Base-by-base conservation (phyloP, 768 basidiomycete species). In the Phaeotremella skinneri region DNA sequence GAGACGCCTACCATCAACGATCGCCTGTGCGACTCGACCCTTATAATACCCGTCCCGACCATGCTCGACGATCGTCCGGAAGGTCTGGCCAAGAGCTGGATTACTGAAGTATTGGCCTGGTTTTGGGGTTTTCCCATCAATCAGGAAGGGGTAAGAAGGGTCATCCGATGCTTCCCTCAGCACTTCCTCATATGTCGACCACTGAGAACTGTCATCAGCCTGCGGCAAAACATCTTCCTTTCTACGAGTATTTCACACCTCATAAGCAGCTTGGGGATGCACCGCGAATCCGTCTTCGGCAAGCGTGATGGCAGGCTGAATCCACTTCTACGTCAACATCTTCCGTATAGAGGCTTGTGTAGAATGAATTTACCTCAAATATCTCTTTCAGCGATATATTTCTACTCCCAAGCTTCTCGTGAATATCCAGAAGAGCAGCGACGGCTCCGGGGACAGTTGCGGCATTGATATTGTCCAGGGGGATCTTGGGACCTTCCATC, bases 41-140 rank as follows among this genome's bases (percentile, higher is more conserved):
- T 86, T 88, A 78, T 97, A 97, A 74, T 91, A 97, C 0, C 91
- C 93, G 60, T 87, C 85, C 71, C 90, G 91, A 2, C 92, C 92
- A n/a, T 90, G 79, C 61, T 83, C 82, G 0, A 83, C 88, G 13
- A 94, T 79, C 53, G 83, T 81, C 41, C 85, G 83, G 78, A 94
- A 91, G 0, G 91, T 92, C 70, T 80, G 77, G 0, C 87, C 92
- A 14, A 97, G 82, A 65, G 84, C 86, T 0, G 90, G 86, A 41
- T 61, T 61, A 11, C 27, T 82, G 76, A 89, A 83, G 62, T 90
- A 80, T 75, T 94, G 85, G 16, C 93, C 92, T 1, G 89, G 85
- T 17, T 83, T 81, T 0, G 92, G 93, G 0, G 90, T 89, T 65
- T 83, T 85, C 20, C 90, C 89, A 62, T 92, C 82, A 39, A 92